These are phyloP conservation scores for Erythrobasidium hasegawianum DNA, from an alignment of 1,284 basidiomycete species.

Conservation along the genomic window DNA sequence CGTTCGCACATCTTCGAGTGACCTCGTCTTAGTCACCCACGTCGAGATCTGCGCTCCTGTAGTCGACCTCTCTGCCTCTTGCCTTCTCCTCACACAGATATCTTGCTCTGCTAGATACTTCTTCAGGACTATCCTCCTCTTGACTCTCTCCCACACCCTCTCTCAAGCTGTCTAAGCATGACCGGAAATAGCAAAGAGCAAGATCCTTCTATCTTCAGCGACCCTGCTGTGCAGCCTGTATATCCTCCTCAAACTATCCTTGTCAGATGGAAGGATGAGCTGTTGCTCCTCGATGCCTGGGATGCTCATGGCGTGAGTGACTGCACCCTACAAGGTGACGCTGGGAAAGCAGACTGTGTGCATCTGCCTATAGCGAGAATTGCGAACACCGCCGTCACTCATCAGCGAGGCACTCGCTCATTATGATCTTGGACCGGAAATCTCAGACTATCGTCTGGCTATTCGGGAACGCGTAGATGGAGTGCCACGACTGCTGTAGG, in stretches of 20 bases:
- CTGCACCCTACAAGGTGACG: not conserved
- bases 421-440: not conserved
- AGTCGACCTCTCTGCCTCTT: no score
- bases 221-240: not conserved
- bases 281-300: slow-evolving; percentile 30
- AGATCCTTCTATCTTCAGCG: not conserved
- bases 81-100: no score
- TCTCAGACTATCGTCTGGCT: slow-evolving; percentile 8
- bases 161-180: not conserved
- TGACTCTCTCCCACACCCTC: no score
- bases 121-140: no score
- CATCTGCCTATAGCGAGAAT: not conserved
- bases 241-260: slow-evolving; percentile 28
- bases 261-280: slow-evolving; percentile 17
- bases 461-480: slow-evolving; percentile 22
- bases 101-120: no score
- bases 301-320: slow-evolving; percentile 17
- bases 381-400: slow-evolving; percentile 19
- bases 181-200: not conserved
- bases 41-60: no score
- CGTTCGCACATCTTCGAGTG: no score
- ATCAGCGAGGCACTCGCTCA: slow-evolving; percentile 23
- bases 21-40: no score
- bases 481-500: slow-evolving; percentile 15
- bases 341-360: not conserved